phyloP scores from a whole-genome alignment of 2,329 filamentous ascomycete species.

The Thielaviopsis punctulata region DNA sequence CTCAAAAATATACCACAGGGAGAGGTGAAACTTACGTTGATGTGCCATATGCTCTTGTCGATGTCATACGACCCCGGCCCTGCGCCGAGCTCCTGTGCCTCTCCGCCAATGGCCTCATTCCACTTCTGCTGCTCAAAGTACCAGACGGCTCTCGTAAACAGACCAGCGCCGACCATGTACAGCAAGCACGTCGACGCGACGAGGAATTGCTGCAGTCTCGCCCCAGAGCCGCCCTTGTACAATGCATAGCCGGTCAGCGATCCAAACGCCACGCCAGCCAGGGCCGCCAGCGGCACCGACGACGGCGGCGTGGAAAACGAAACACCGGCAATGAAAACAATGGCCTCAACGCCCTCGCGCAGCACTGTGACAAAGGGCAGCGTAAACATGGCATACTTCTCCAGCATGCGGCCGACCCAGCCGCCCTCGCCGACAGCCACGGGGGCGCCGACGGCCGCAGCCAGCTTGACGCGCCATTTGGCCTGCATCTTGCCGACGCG shows the following conservation, averaged over 20 bases:
- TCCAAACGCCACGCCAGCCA: constrained; percentile 55
- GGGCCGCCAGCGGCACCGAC: constrained; percentile 60
- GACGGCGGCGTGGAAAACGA: constrained; percentile 58
- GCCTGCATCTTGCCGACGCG: constrained; percentile 69
- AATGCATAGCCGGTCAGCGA: constrained; percentile 51
- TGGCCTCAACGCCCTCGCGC: constrained; percentile 69
- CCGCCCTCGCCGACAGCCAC: constrained; percentile 29
- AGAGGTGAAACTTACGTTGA: constrained; percentile 42
- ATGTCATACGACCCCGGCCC: constrained; percentile 71
- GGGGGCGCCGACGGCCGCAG: constrained; percentile 44
- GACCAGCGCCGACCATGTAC: constrained; percentile 67
- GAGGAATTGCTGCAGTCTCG: constrained; percentile 53
- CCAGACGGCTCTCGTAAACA: constrained; percentile 67
- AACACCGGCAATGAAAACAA: constrained; percentile 75
- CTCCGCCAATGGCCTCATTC: constrained; percentile 45
- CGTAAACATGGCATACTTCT: constrained; percentile 75
- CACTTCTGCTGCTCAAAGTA: constrained; percentile 53
- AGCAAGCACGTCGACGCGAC: constrained; percentile 66
- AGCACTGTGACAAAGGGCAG: constrained; percentile 79
- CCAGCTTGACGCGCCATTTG: constrained; percentile 76
- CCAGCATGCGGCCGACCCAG: constrained; percentile 43
- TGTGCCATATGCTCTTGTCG: constrained; percentile 61
- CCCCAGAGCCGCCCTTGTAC: constrained; percentile 41
- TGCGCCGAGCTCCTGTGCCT: constrained; percentile 29
- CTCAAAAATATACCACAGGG: background rate